Conservation (phyloP, 441 rosid species). For the Capsella rubella region DNA sequence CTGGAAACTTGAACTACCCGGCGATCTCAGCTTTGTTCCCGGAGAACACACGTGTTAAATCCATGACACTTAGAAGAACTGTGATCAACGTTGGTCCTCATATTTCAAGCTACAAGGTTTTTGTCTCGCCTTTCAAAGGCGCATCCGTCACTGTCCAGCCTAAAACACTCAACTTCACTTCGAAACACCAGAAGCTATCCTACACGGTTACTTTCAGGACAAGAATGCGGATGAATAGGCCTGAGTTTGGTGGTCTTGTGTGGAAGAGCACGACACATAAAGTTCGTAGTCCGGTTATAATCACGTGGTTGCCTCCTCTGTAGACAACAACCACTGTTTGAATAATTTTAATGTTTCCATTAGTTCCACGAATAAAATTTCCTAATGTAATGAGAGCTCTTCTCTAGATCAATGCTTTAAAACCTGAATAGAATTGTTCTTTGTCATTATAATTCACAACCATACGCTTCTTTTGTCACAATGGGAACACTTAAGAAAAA, state of each 20-base stretch:
- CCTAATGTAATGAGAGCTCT: slow-evolving; percentile 24
- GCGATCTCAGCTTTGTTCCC: slow-evolving; percentile 84
- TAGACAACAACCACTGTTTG: slow-evolving; percentile 41
- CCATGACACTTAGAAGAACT: slow-evolving; percentile 59
- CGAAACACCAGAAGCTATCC: slow-evolving; percentile 71
- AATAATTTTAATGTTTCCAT: slow-evolving; percentile 8
- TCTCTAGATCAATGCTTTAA: too few species aligned
- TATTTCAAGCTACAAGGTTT: slow-evolving; percentile 62
- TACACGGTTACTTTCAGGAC: slow-evolving; percentile 70
- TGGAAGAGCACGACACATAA: slow-evolving; percentile 84
- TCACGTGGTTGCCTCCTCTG: slow-evolving; percentile 70
- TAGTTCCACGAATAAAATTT: slow-evolving; percentile 32
- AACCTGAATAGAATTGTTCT: too few species aligned
- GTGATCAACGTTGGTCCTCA: slow-evolving; percentile 91
- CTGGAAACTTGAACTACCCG: slow-evolving; percentile 90
- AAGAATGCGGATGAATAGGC: slow-evolving; percentile 55
- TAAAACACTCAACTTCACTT: slow-evolving; percentile 59
- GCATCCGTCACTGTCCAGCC: slow-evolving; percentile 67
- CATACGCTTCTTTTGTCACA: not conserved
- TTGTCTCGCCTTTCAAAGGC: slow-evolving; percentile 76
- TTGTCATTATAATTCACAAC: too few species aligned
- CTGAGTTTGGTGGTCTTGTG: slow-evolving; percentile 80
- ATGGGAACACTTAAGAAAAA: not conserved
- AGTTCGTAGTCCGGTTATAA: slow-evolving; percentile 80
- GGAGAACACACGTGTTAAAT: slow-evolving; percentile 49